Base-by-base conservation (phyloP, 441 rosid species). In the Pelargonium cotyledonis region DNA sequence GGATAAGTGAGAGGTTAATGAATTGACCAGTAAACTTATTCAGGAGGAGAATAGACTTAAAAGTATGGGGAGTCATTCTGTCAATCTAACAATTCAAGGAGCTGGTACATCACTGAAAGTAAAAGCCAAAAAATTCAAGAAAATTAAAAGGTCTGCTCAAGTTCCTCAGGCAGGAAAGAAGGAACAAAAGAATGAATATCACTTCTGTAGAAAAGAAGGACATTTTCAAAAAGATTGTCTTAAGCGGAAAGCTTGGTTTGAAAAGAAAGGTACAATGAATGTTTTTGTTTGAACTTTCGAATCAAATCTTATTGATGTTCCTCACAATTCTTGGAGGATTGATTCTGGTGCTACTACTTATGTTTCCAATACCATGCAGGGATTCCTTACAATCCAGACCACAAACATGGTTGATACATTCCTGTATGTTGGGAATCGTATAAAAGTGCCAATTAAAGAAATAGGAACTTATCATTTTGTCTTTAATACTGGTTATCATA, bases 1-100 rank as follows among this genome's bases (percentile, higher is more conserved):
- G 71, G 65, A 68, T n/a, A 68, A 68, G 43, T 68, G 71, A 55
- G 21, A 35, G 16, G 70, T 65, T 18, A 3, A 65, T 65, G 57
- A 68, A 35, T 9, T 61, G 8, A 0, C 10, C 4, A 62, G 11
- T 60, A 66, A 61, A 60, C 55, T 75, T 12, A 8, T 67, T 76
- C 63, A 71, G 40, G 67, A 76, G 65, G 58, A 66, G 43, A 18
- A 53, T 5, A 67, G 57, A 15, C 23, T 61, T 1, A 46, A 38
- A 8, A 65, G 47, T 4, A 18, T 69, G 58, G 8, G 51, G 8
- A 12, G 0, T 70, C 65, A 70, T 46, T 55, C 11, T 0, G 14
- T 66, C 9, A 11, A 75, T 44, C 29, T 73, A 6, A 2, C 40
- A 16, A 11, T 55, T 5, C 47, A 73, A 29, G 49, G 9, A 43